Evolutionary conservation across 2,329 filamentous ascomycete species (phyloP), one percentile per base, ranked within the genome.

Genomic region (Penicillium sp.): DNA sequence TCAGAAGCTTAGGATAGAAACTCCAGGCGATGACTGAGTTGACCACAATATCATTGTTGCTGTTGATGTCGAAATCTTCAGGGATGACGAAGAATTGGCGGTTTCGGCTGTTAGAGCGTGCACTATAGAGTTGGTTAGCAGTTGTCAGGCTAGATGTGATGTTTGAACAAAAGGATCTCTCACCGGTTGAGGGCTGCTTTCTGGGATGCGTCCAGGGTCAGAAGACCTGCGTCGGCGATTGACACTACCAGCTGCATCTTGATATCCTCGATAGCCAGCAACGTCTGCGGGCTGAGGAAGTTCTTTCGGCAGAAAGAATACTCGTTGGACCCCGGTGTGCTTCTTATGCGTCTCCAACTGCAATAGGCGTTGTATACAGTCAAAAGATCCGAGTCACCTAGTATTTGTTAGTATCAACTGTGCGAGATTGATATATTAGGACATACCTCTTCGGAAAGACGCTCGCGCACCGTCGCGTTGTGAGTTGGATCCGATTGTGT

Each of bases 291-390:
- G 57, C 87, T 93, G 50, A 99, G 82, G 68, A 92, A 97, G 73
- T 96, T 96, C 77, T 96, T 97, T 65, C 88, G 87, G 76, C 94
- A 99, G 74, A 95, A 99, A 61, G 91, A 85, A 65, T 87, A 90
- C 66, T 97, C 93, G 46, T 88, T 90, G 45, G 83, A 80, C 8
- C 82, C 81, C 0, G 86, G 82, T 0, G 86, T 84, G 62, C 84
- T 84, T 72, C 90, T 95, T 5, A 92, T 86, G 53, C 86, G 86
- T 67, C 89, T 92, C 94, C 94, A 99, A 3, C 89, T 82, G 46
- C 85, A 78, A 72, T 99, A 99, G 1, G 94, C 94, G 68, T 97
- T 96, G 77, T 96, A 97, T 1, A 91, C 83, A 0, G 94, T 97
- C 12, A 97, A 79, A 0, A 97, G 80, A 70, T 99, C 94, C 0